Conservation (phyloP, 371 early-diverging fungal species). For the Phascolomyces articulosus region DNA sequence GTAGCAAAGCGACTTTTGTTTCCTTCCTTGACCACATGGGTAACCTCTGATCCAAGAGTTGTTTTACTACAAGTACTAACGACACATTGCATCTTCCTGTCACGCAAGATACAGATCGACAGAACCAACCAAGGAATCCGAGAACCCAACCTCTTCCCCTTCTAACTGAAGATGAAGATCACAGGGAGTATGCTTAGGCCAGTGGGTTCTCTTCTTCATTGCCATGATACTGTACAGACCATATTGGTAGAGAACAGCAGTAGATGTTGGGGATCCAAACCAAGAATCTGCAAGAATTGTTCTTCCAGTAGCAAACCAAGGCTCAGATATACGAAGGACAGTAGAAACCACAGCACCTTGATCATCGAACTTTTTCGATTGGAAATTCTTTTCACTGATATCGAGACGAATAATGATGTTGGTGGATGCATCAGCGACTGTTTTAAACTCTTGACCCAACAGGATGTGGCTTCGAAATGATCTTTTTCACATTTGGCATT, state of each 20-base stretch:
- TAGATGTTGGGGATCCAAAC: not conserved
- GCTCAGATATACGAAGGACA: not conserved
- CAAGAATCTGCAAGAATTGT: conserved; percentile 4
- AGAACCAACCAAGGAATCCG: not conserved
- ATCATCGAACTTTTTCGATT: not conserved
- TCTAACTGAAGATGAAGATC: not conserved
- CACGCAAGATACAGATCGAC: not conserved
- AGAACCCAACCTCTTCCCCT: not conserved
- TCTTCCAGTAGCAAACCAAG: conserved; percentile 3
- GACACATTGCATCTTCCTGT: not conserved
- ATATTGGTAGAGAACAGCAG: not conserved
- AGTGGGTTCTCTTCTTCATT: not conserved
- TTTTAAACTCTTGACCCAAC: conserved; percentile 1
- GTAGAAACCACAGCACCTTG: not conserved
- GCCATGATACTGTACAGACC: not conserved
- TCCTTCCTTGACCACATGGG: not conserved
- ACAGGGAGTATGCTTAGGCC: not conserved
- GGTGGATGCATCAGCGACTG: not conserved
- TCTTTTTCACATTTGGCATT: not conserved
- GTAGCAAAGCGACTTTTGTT: not conserved
- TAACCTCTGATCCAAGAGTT: not conserved
- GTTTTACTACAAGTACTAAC: not conserved
- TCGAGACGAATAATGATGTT: not conserved
- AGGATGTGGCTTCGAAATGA: not conserved
- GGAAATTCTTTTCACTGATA: not conserved